Evolutionary conservation across 805 yeast species (phyloP), one percentile per base, ranked within the genome.

Genomic region (Metschnikowia gelsemii): DNA sequence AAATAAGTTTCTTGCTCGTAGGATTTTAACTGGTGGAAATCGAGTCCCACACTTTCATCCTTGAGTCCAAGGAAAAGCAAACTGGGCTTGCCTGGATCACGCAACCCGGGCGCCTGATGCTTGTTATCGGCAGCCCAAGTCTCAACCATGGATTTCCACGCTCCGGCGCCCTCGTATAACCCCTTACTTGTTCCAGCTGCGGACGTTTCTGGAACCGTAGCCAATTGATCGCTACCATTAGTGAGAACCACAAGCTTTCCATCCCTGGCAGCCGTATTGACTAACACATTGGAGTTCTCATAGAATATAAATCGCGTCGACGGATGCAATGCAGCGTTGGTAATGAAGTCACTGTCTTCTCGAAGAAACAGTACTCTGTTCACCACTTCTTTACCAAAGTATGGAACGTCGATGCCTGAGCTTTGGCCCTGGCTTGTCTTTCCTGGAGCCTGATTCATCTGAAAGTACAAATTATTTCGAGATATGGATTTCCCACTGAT

Each of bases 291-390:
- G 31, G 56, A 64, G 23, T 51, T 47, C 2, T 55, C 49, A 48
- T 58, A 67, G 33, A 78, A 73, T 2, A 84, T 56, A 43, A 82
- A 75, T 38, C 76, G 61, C 1, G 87, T 63, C 2, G 72, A 59
- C 2, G 70, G 64, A 45, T 75, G 77, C 17, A 47, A 49, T 14
- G 76, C 59, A 4, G 80, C 76, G 29, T 57, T 54, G 35, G 62
- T 49, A 24, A 84, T 71, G 51, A 80, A 81, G 21, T 66, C 73
- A 13, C 61, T 32, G 55, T 83, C 78, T 18, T 76, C 76, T 26
- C 91, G 63, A 36, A 83, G 62, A 51, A 82, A 84, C 13, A 84
- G 75, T 5, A 84, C 77, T 43, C 91, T 63, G 58, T 83, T 81
- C 42, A 84, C 64, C 5, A 76, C 78, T 45, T 70, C 78, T 12